These are phyloP conservation scores for Pythium utonaiense DNA, from an alignment of 352 stramenopile species.

Conservation along the genomic window DNA sequence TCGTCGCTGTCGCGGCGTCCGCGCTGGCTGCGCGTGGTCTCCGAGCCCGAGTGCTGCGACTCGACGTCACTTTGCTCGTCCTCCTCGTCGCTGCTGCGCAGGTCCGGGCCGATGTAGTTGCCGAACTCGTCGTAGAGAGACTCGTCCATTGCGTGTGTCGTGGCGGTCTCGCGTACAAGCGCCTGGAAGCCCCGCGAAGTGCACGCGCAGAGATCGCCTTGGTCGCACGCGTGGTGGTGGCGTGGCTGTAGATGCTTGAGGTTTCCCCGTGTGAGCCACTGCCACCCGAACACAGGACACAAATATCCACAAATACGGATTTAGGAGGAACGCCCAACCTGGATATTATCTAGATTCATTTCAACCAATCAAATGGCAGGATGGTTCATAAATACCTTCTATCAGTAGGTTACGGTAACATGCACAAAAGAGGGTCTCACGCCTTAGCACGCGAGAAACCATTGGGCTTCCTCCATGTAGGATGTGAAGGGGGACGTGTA, in stretches of 20 bases:
- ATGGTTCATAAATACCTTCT: slow-evolving; percentile 12
- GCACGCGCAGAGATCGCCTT: neutral
- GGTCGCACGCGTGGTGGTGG: neutral
- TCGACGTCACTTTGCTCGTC: slow-evolving; percentile 47
- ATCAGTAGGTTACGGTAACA: slow-evolving; percentile 6
- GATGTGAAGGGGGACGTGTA: slow-evolving; percentile 12
- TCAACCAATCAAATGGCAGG: slow-evolving; percentile 2
- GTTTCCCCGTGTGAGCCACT: neutral
- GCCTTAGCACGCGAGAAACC: slow-evolving; percentile 13
- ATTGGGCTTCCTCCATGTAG: slow-evolving; percentile 18
- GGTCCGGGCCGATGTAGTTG: slow-evolving; percentile 99
- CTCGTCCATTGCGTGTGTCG: slow-evolving; percentile 81
- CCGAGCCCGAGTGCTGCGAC: slow-evolving; percentile 50
- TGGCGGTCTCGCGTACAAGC: neutral
- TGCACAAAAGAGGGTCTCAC: no score
- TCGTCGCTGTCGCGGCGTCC: slow-evolving; percentile 43
- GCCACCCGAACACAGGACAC: slow-evolving; percentile 3
- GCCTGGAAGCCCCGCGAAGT: neutral
- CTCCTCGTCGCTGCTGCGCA: slow-evolving; percentile 78
- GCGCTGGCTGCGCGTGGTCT: slow-evolving; percentile 31
- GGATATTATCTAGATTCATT: slow-evolving; percentile 10
- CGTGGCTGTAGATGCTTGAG: no score
- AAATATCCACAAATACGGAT: slow-evolving; percentile 2
- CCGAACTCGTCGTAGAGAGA: slow-evolving; percentile 99
- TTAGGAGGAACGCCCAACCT: neutral